Conservation (phyloP, 2,329 filamentous ascomycete species). For the Cordyceps militaris region DNA sequence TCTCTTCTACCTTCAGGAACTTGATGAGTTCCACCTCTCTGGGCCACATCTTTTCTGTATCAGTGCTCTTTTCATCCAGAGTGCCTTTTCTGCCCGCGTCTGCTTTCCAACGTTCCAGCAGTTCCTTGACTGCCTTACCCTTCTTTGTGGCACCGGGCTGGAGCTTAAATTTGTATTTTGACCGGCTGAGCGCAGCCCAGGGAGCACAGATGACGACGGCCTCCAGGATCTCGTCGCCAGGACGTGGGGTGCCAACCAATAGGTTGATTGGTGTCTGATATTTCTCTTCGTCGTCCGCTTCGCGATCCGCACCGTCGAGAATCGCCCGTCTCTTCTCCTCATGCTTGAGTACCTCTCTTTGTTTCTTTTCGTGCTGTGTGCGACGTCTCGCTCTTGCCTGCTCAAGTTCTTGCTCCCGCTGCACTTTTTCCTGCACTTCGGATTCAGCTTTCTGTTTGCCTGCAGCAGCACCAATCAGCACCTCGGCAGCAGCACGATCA, state of each 20-base stretch:
- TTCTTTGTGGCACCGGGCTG: conserved; percentile 89
- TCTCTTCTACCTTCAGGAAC: conserved; percentile 72
- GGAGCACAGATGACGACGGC: conserved; percentile 58
- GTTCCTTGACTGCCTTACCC: conserved; percentile 87
- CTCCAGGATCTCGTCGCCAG: conserved; percentile 76
- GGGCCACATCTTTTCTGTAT: conserved; percentile 74
- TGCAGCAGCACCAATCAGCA: conserved; percentile 71
- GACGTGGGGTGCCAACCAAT: conserved; percentile 69
- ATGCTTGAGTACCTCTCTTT: conserved; percentile 67
- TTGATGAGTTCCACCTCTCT: conserved; percentile 80
- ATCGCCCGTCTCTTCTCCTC: conserved; percentile 60
- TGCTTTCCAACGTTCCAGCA: conserved; percentile 72
- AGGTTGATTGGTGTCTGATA: conserved; percentile 54
- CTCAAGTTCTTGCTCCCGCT: conserved; percentile 63
- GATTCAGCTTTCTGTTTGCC: conserved; percentile 62
- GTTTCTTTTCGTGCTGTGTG: conserved; percentile 71
- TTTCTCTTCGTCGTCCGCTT: conserved; percentile 51
- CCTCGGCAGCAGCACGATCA: conserved; percentile 75
- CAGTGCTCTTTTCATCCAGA: conserved; percentile 52
- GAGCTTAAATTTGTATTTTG: conserved; percentile 92
- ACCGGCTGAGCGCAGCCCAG: conserved; percentile 55
- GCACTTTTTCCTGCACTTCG: conserved; percentile 59
- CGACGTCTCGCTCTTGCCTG: conserved; percentile 68
- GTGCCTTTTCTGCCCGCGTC: conserved; percentile 53
- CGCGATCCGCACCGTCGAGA: conserved; percentile 52